Evolutionary conservation across 1,139 yeast genomes (phyloP).

Genomic region (Blastobotrys ciferrii): DNA sequence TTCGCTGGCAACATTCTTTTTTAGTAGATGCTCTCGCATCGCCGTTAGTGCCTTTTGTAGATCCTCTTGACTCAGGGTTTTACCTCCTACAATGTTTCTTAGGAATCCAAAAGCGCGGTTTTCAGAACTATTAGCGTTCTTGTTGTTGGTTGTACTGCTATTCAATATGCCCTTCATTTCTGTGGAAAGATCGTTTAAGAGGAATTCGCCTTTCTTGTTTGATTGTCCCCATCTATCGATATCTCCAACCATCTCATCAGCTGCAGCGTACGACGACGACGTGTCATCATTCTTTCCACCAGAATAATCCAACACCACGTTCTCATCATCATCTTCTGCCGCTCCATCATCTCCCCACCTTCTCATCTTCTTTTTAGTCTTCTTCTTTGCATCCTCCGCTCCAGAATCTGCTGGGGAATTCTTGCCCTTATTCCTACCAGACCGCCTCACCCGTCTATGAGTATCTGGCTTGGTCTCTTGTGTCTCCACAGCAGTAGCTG

Average conservation of each 20-base stretch:
- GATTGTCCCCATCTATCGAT: slow-evolving; percentile 48
- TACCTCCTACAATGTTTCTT: slow-evolving; percentile 60
- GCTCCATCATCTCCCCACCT: slow-evolving; percentile 53
- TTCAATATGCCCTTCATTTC: slow-evolving; percentile 46
- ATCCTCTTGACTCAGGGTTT: slow-evolving; percentile 49
- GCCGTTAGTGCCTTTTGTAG: slow-evolving; percentile 43
- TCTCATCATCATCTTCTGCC: slow-evolving; percentile 44
- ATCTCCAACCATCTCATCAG: slow-evolving; percentile 40
- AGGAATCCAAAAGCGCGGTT: slow-evolving; percentile 48
- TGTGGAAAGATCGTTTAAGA: slow-evolving; percentile 48
- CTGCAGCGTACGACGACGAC: slow-evolving; percentile 33
- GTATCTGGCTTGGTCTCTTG: slow-evolving; percentile 5
- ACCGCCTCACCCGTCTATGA: slow-evolving; percentile 10
- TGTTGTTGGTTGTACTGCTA: slow-evolving; percentile 11
- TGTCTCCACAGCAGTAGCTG: slow-evolving; percentile 15
- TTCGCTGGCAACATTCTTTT: slow-evolving; percentile 54
- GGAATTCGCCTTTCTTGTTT: slow-evolving; percentile 48
- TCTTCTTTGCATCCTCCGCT: slow-evolving; percentile 14
- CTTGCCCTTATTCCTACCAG: slow-evolving; percentile 15
- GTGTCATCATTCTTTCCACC: slow-evolving; percentile 21
- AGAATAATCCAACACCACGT: slow-evolving; percentile 49
- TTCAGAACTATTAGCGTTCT: slow-evolving; percentile 6
- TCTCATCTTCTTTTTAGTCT: slow-evolving; percentile 41
- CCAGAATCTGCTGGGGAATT: slow-evolving; percentile 5
- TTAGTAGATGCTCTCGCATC: slow-evolving; percentile 48